phyloP scores from a whole-genome alignment of 257 asterid genomes.

The Oldenlandia corymbosa region DNA sequence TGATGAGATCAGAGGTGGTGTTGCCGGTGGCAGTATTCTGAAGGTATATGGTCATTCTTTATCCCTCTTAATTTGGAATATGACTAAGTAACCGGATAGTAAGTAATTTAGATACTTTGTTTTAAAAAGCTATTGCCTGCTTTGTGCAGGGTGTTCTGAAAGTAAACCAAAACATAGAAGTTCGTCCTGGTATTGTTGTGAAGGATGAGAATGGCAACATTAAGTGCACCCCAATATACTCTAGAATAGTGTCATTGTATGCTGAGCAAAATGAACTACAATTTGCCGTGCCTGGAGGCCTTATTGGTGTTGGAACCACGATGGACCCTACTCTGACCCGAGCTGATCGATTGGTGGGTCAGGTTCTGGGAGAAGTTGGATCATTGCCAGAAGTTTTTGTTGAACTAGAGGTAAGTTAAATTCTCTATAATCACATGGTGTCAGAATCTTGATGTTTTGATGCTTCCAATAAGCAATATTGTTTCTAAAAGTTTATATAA shows the following conservation, averaged over 20 bases:
- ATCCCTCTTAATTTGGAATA: not conserved
- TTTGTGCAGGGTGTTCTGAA: constrained; percentile 84
- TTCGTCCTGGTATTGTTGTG: constrained; percentile 97
- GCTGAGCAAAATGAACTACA: constrained; percentile 96
- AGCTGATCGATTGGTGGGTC: constrained; percentile 98
- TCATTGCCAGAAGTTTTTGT: constrained; percentile 86
- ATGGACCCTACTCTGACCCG: constrained; percentile 99
- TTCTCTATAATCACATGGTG: not conserved
- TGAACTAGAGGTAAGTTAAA: constrained; percentile 70
- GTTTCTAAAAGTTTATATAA: not conserved
- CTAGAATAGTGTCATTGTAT: constrained; percentile 80
- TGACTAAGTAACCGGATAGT: too few species aligned
- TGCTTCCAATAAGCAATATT: not conserved
- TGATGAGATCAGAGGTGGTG: constrained; percentile 94
- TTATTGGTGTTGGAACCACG: constrained; percentile 96
- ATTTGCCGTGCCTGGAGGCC: constrained; percentile 99
- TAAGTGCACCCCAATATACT: constrained; percentile 90
- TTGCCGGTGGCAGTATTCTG: constrained; percentile 97
- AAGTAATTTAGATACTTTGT: not conserved
- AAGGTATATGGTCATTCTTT: constrained; percentile 40
- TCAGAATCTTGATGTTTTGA: not conserved
- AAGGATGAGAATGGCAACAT: constrained; percentile 85
- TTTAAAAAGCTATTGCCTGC: constrained; percentile 3
- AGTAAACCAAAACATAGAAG: constrained; percentile 84
- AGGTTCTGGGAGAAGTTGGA: constrained; percentile 98